Conservation (phyloP, 2,329 filamentous ascomycete species). For the Ceratocystiopsis minuta region DNA sequence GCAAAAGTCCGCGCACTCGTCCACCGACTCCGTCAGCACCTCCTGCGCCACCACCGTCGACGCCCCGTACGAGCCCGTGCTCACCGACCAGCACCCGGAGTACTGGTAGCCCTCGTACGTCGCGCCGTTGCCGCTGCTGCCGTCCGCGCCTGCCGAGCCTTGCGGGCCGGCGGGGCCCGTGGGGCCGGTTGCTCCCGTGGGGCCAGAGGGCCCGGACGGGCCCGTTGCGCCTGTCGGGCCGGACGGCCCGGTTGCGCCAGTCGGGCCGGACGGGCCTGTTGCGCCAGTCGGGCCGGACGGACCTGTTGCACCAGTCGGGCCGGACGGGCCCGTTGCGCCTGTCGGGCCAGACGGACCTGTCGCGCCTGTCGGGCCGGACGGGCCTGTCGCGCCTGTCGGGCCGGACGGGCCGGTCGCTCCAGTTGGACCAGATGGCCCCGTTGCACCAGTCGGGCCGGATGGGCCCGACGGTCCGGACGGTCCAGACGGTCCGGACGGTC, state of each 20-base stretch:
- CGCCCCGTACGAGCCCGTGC: background rate
- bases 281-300: background rate
- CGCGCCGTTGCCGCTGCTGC: background rate
- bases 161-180: background rate
- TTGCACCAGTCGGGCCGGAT: background rate
- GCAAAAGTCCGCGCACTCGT: constrained; percentile 5
- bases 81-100: constrained; percentile 5
- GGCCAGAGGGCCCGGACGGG: background rate
- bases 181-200: background rate
- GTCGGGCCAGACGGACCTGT: background rate
- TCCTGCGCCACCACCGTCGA: constrained; percentile 3
- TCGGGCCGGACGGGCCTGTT: background rate
- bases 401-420: background rate
- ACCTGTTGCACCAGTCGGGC: background rate
- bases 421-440: background rate
- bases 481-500: background rate
- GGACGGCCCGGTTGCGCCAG: background rate
- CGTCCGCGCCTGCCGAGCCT: background rate
- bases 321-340: background rate
- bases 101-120: constrained; percentile 2
- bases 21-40: constrained; percentile 5
- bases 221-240: background rate
- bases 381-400: background rate
- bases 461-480: background rate
- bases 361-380: background rate